Evolutionary conservation across 805 yeast genomes (phyloP).

Genomic region (Candida methanosorbosa): DNA sequence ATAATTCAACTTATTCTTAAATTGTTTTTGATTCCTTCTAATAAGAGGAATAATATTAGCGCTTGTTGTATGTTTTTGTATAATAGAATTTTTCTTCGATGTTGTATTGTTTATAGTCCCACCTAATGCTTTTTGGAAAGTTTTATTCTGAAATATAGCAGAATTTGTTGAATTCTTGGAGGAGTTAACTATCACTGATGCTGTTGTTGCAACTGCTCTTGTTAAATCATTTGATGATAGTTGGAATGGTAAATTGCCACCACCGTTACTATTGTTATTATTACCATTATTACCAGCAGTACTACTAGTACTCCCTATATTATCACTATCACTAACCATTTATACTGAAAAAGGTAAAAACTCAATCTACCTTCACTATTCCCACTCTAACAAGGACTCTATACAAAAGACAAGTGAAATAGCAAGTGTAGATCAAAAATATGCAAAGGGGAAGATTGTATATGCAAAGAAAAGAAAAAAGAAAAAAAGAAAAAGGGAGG

Average conservation of each 20-base stretch:
- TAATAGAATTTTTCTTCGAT: conserved; percentile 17
- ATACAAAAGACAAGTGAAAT: too few relatives aligned
- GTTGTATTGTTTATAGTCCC: conserved; percentile 26
- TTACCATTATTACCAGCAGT: not conserved
- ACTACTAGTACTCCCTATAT: not conserved
- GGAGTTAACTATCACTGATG: conserved; percentile 37
- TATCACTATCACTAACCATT: too few relatives aligned
- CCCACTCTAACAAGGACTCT: too few relatives aligned
- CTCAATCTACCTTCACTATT: not conserved
- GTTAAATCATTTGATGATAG: conserved; percentile 23
- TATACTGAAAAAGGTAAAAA: not conserved
- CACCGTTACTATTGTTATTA: not conserved
- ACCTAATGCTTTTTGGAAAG: conserved; percentile 36
- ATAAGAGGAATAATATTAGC: conserved; percentile 7
- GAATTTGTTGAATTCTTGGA: conserved; percentile 9
- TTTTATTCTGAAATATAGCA: conserved; percentile 14
- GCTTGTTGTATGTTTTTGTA: conserved; percentile 11
- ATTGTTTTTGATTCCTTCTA: too few relatives aligned
- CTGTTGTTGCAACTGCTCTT: conserved; percentile 46
- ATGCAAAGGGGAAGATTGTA: too few relatives aligned
- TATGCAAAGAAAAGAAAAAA: too few relatives aligned
- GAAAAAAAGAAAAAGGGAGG: too few relatives aligned
- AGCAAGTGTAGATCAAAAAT: too few relatives aligned
- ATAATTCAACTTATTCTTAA: too few relatives aligned
- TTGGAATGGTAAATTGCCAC: conserved; percentile 1